phyloP scores from a whole-genome alignment of 192 early-diverging fungal species.

The Backusella macrospora region DNA sequence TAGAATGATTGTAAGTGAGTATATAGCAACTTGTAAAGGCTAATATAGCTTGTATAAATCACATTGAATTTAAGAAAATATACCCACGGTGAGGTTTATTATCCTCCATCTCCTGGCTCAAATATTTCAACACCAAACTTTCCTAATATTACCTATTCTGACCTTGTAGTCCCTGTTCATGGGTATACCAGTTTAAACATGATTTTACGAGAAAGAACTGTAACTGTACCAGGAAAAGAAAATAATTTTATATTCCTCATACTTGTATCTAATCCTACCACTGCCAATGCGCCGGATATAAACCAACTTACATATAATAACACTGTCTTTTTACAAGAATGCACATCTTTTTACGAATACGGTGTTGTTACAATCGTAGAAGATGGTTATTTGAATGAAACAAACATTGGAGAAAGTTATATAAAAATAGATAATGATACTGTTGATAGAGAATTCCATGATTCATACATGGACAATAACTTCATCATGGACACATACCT shows the following conservation, averaged over 20 bases:
- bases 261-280: too few relatives aligned
- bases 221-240: too few relatives aligned
- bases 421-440: neutral
- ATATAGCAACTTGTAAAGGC: too few relatives aligned
- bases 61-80: neutral
- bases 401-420: neutral
- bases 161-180: neutral
- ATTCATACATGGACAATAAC: neutral
- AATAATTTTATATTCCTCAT: too few relatives aligned
- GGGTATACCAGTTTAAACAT: neutral
- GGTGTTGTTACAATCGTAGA: neutral
- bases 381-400: neutral
- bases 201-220: too few relatives aligned
- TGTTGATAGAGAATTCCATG: neutral
- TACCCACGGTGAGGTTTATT: neutral
- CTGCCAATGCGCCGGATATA: too few relatives aligned
- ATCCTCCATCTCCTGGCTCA: neutral
- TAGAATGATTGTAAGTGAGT: too few relatives aligned
- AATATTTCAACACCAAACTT: neutral
- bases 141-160: neutral
- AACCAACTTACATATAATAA: too few relatives aligned
- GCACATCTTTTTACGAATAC: neutral
- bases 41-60: too few relatives aligned
- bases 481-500: neutral
- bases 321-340: neutral